Evolutionary conservation across 768 basidiomycete species (phyloP).

Genomic region (Cystofilobasidium bisporidii): DNA sequence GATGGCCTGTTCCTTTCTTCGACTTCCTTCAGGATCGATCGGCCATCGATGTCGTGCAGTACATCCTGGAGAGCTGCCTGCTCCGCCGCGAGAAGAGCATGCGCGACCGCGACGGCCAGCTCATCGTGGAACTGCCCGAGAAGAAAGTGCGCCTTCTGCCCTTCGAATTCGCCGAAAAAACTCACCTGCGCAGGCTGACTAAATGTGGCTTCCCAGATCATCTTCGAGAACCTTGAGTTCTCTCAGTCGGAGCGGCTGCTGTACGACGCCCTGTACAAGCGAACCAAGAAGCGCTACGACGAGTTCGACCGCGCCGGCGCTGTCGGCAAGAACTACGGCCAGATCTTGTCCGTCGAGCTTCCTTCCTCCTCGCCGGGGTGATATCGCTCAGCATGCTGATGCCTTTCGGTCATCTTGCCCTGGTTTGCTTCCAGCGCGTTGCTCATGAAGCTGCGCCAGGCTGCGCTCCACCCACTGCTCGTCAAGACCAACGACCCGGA

Average conservation of each 20-base stretch:
- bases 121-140: conserved; percentile 74
- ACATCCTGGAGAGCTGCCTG: conserved; percentile 78
- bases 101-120: conserved; percentile 73
- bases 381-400: not conserved
- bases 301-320: conserved; percentile 66
- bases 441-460: conserved; percentile 55
- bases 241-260: conserved; percentile 55
- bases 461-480: conserved; percentile 80
- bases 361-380: not conserved
- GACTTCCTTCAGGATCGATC: conserved; percentile 58
- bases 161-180: not conserved
- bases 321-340: conserved; percentile 55
- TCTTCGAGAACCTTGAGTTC: conserved; percentile 67
- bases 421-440: conserved; percentile 1
- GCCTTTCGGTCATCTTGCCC: not conserved
- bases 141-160: conserved; percentile 55
- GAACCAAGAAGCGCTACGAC: conserved; percentile 72
- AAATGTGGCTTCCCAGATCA: conserved; percentile 45
- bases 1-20: not conserved
- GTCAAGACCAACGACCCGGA: conserved; percentile 50
- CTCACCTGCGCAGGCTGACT: not conserved
- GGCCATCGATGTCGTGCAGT: conserved; percentile 88
- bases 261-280: conserved; percentile 67
- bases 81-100: conserved; percentile 87
- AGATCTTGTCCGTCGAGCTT: conserved; percentile 17